These are phyloP conservation scores for Vigna hirtella DNA, from an alignment of 306 rosid genomes.

Conservation along the genomic window DNA sequence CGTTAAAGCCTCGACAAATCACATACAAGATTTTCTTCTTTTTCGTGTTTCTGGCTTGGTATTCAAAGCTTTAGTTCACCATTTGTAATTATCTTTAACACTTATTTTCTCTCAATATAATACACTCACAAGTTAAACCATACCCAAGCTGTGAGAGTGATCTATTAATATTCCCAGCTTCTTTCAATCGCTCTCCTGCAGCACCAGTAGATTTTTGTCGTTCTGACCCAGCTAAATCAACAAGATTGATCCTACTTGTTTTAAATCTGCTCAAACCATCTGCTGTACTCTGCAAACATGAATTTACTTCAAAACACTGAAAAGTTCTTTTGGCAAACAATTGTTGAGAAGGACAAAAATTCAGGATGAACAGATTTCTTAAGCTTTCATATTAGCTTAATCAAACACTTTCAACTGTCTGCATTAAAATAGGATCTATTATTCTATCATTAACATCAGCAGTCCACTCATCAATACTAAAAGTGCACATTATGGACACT, in stretches of 20 bases:
- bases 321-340: constrained; percentile 15
- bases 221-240: constrained; percentile 98
- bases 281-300: constrained; percentile 68
- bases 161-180: constrained; percentile 97
- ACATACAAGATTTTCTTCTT: neutral
- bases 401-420: neutral
- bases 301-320: constrained; percentile 43
- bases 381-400: neutral
- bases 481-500: neutral
- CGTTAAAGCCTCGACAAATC: constrained; percentile 18
- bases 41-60: neutral
- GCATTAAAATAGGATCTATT: constrained; percentile 6
- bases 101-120: constrained; percentile 19
- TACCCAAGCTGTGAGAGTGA: constrained; percentile 99
- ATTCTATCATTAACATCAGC: constrained; percentile 3
- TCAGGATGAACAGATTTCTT: neutral
- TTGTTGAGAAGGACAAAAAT: constrained; percentile 1
- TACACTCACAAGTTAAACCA: constrained; percentile 35
- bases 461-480: neutral
- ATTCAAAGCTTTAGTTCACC: constrained; percentile 13
- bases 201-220: constrained; percentile 92
- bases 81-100: neutral
- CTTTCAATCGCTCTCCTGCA: constrained; percentile 98
- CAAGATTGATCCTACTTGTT: constrained; percentile 98
- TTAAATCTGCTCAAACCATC: constrained; percentile 88